These are phyloP conservation scores for Platanthera zijinensis DNA, from an alignment of 106 monocot genomes.

Conservation along the genomic window DNA sequence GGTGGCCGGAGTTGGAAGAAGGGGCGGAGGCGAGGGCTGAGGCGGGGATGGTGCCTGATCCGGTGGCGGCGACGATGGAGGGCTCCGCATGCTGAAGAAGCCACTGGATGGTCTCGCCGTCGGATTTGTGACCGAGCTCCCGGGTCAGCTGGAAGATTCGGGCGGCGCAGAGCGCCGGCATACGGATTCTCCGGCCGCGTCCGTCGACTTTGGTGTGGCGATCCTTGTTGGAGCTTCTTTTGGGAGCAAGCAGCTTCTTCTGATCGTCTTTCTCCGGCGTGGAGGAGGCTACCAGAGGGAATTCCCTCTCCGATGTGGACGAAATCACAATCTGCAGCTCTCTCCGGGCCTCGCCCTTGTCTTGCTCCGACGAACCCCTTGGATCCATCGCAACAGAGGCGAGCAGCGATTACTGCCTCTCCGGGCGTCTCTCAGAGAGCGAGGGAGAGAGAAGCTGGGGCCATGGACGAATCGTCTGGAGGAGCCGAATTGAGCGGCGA, in stretches of 20 bases:
- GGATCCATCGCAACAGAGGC: background rate
- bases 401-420: no score
- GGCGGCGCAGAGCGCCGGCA: constrained; percentile 15
- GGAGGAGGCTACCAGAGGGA: background rate
- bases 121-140: constrained; percentile 14
- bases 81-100: constrained; percentile 10
- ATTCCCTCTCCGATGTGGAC: constrained; percentile 2
- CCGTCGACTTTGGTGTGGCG: constrained; percentile 17
- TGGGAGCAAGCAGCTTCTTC: constrained; percentile 11
- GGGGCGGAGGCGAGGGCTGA: constrained; percentile 3
- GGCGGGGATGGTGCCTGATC: constrained; percentile 10
- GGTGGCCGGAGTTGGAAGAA: background rate
- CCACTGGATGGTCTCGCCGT: constrained; percentile 18
- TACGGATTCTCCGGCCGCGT: constrained; percentile 12
- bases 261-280: background rate
- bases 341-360: background rate
- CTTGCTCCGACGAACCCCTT: background rate
- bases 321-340: constrained; percentile 8
- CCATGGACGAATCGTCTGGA: background rate
- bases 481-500: background rate
- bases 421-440: no score
- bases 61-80: constrained; percentile 11
- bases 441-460: background rate
- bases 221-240: constrained; percentile 15
- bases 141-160: constrained; percentile 13